phyloP scores from a whole-genome alignment of 352 stramenopile species.

The Phytophthora brassicae region DNA sequence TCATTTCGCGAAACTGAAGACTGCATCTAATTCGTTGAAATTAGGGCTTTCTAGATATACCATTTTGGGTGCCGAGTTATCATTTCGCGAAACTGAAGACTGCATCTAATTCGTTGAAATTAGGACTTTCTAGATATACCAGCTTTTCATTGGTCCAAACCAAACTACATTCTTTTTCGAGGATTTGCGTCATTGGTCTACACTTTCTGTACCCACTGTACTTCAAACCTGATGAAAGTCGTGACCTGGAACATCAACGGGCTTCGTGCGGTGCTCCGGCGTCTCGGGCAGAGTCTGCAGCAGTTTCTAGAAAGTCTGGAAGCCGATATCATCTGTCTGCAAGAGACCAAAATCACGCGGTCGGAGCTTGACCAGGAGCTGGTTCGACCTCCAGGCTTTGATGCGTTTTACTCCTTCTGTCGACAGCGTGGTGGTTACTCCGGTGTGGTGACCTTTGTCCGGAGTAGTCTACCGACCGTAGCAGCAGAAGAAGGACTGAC shows the following conservation, averaged over 20 bases:
- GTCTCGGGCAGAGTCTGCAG: conserved; percentile 46
- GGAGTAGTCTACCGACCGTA: conserved; percentile 45
- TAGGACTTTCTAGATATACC: no score
- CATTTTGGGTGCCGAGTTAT: no score
- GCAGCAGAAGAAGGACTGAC: conserved; percentile 77
- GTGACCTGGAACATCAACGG: conserved; percentile 90
- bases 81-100: no score
- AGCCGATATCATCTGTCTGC: conserved; percentile 80
- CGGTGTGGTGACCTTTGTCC: conserved; percentile 78
- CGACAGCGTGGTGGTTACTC: conserved; percentile 69
- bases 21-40: no score
- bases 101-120: no score
- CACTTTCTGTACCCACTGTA: no score
- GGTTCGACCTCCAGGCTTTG: conserved; percentile 66
- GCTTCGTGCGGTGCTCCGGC: conserved; percentile 72
- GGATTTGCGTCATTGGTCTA: no score
- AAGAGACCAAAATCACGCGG: conserved; percentile 87
- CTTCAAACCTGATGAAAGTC: no score
- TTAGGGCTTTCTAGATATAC: no score
- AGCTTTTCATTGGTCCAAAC: no score
- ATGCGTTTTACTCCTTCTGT: conserved; percentile 87
- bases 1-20: no score
- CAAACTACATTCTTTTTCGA: no score
- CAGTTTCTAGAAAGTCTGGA: conserved; percentile 58
- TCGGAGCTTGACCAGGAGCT: conserved; percentile 80